These are phyloP conservation scores for Rhizophora mangle DNA, from an alignment of 345 rosid species.

Conservation along the genomic window DNA sequence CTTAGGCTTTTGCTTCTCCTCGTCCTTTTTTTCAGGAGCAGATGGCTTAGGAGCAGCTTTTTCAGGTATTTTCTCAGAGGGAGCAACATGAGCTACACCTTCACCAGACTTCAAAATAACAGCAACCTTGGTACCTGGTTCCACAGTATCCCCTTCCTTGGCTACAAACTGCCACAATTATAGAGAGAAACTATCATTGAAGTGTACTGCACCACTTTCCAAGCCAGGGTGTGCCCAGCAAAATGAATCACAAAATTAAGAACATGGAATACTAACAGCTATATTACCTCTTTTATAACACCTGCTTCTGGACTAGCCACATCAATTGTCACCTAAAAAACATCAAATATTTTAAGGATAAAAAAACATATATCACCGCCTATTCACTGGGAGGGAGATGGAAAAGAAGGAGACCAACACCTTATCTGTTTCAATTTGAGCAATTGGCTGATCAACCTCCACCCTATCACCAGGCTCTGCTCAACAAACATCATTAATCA, in stretches of 20 bases:
- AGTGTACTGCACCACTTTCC: neutral
- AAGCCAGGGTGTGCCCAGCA: neutral
- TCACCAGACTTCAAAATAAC: constrained; percentile 83
- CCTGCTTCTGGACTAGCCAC: constrained; percentile 86
- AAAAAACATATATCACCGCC: neutral
- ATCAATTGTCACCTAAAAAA: constrained; percentile 71
- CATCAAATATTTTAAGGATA: neutral
- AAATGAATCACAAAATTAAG: neutral
- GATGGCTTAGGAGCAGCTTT: constrained; percentile 53
- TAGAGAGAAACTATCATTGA: neutral
- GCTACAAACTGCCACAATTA: constrained; percentile 59
- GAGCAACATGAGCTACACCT: constrained; percentile 72
- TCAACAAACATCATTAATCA: constrained; percentile 18
- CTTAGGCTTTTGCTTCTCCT: constrained; percentile 45
- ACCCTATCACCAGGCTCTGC: constrained; percentile 95
- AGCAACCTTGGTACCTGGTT: constrained; percentile 84
- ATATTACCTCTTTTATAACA: constrained; percentile 63
- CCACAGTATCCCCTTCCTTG: constrained; percentile 97
- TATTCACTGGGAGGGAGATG: neutral
- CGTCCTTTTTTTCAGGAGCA: constrained; percentile 31
- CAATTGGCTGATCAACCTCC: constrained; percentile 82
- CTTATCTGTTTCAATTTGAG: constrained; percentile 98
- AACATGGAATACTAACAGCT: neutral
- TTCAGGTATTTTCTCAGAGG: constrained; percentile 55
- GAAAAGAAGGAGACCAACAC: constrained; percentile 26